Evolutionary conservation across 2,329 filamentous ascomycete species (phyloP).

Genomic region (Alternaria brassicicola): DNA sequence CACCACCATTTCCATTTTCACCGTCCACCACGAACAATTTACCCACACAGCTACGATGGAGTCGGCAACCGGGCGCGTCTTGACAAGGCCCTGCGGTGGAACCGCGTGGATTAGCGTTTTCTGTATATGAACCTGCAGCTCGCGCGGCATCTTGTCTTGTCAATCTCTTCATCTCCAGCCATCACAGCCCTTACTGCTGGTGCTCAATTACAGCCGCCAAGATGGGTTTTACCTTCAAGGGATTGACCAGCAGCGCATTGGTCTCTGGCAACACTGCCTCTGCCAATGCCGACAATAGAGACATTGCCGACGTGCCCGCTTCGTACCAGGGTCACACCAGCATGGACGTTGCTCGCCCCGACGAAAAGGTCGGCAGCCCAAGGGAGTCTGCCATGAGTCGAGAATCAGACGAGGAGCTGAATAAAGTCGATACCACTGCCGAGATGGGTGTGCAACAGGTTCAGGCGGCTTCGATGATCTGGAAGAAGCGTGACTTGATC

Average conservation of each 20-base stretch:
- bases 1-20: slow-evolving; percentile 13
- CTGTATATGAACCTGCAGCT: slow-evolving; percentile 29
- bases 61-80: slow-evolving; percentile 17
- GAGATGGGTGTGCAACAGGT: slow-evolving; percentile 38
- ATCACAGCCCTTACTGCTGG: slow-evolving; percentile 5
- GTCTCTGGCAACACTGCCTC: slow-evolving; percentile 23
- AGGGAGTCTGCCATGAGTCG: slow-evolving; percentile 13
- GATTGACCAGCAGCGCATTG: slow-evolving; percentile 36
- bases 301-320: slow-evolving; percentile 38
- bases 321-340: slow-evolving; percentile 38
- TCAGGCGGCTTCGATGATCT: slow-evolving; percentile 37
- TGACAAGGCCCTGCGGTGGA: slow-evolving; percentile 10
- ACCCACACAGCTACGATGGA: slow-evolving; percentile 17
- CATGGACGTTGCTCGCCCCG: slow-evolving; percentile 27
- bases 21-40: slow-evolving; percentile 10
- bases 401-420: slow-evolving; percentile 39
- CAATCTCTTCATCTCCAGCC: slow-evolving; percentile 26
- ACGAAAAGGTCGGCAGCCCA: slow-evolving; percentile 39
- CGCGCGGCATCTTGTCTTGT: slow-evolving; percentile 32
- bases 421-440: slow-evolving; percentile 40
- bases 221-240: slow-evolving; percentile 44
- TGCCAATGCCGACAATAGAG: slow-evolving; percentile 27
- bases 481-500: slow-evolving; percentile 37
- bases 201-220: slow-evolving; percentile 8
- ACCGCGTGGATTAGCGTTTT: slow-evolving; percentile 15